Evolutionary conservation across 305 asterid genomes (phyloP), one percentile per base, ranked within the genome.

Genomic region (Fraxinus greggii): DNA sequence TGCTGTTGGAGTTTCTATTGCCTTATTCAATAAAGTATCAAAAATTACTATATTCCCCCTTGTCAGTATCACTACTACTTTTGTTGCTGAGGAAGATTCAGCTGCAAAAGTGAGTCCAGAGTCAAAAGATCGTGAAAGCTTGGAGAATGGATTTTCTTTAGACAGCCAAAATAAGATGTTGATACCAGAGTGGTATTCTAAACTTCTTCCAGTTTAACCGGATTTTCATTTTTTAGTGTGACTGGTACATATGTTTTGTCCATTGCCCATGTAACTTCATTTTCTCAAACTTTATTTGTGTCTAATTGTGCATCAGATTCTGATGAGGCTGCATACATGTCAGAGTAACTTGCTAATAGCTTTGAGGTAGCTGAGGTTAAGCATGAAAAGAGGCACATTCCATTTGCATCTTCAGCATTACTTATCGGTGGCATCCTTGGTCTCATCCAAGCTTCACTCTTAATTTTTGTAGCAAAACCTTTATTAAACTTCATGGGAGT

Each of bases 1-100:
- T 76, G 97, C 95, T 19, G 94, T 92, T 42, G 95, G 94, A 74
- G 93, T 92, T 79, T 85, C 97, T 10, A 92, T 91, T 84, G 95
- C 97, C 69, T 79, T 91, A 32, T 91, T 92, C 90, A 92, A 92
- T 84, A 95, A 92, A 63, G 90, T 89, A 4, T 92, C 95, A 2
- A 86, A 91, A 72, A 88, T 90, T 12, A 92, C 97, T 0, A 91
- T 92, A 36, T 92, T 92, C 83, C 95, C 95, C 0, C 92, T 92
- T 1, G 97, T 92, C 1, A 92, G 94, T 61, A 85, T 92, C 23
- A 92, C 97, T 8, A 91, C 94, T n/a, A 91, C 97, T 32, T 90
- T 92, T 15, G 95, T 91, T 5, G 97, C 95, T 7, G 95, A 90
- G 85, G 95, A 92, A 48, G 95, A 92, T 83, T 33, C 93, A 10